Evolutionary conservation across 805 yeast genomes (phyloP), one percentile per base, ranked within the genome.

Genomic region (Schwanniomyces pseudopolymorphus): DNA sequence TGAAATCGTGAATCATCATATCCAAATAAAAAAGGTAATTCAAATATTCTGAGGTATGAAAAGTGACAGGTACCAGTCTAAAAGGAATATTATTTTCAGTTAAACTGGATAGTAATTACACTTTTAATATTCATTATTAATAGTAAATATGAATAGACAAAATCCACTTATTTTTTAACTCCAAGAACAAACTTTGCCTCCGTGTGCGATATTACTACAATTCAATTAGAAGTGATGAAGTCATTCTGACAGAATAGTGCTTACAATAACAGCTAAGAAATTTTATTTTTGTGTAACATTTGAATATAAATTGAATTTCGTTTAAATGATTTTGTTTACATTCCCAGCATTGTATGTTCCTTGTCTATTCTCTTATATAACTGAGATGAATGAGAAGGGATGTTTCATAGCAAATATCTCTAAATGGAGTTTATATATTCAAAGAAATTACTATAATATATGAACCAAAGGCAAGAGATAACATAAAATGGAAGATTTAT

Each of bases 391-490:
- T 31, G 7, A 7, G 3, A 16, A 4, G 13, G 28, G 20, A 31
- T 14, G 19, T 31, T 31, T 14, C 20, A 26, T 36, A 20, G 20
- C 11, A n/a, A 31, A 42, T 11, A 47, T 50, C 60, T 55, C 51
- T 43, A 48, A 48, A 57, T 57, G 63, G 63, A 54, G 59, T 53
- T 49, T 43, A 37, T 33, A 26, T 38, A 24, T 47, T 40, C 28
- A 47, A 20, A 28, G 37, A 43, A 41, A 36, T 21, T 10, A 31
- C 21, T 38, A 33, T 53, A 40, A 43, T 43, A 43, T 41, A 28
- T 42, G 47, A 39, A 54, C 60, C 60, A 59, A 59, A 59, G 64
- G 64, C 64, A 50, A 42, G 56, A 60, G 62, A 59, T 48, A 19
- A 59, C 45, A 56, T 39, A n/a, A 19, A 10, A 6, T 19, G 24